Conservation (phyloP, 345 rosid genomes). For the Salix caprea region DNA sequence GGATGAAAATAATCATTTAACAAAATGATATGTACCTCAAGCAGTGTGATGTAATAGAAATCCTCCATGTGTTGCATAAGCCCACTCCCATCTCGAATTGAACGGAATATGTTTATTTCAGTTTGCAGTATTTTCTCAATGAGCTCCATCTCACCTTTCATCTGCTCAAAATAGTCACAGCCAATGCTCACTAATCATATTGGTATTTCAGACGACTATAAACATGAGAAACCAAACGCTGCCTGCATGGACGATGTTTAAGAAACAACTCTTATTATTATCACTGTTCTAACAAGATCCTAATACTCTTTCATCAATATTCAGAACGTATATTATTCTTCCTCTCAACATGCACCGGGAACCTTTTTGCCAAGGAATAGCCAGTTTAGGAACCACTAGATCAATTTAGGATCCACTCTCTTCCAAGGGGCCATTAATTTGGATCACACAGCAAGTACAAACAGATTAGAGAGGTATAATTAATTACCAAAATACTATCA, state of each 20-base stretch:
- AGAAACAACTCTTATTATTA: background rate
- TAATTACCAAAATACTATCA: background rate
- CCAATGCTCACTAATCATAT: conserved; percentile 1
- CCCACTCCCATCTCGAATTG: conserved; percentile 91
- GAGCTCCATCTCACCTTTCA: conserved; percentile 96
- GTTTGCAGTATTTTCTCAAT: conserved; percentile 83
- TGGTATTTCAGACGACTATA: background rate
- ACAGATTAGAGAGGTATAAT: too few relatives aligned
- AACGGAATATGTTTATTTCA: conserved; percentile 77
- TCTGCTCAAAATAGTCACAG: conserved; percentile 38
- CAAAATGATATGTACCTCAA: conserved; percentile 52
- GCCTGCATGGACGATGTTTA: background rate
- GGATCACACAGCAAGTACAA: background rate
- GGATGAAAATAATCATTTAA: background rate
- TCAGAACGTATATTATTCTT: too few relatives aligned
- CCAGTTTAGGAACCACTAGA: background rate
- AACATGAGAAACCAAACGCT: background rate
- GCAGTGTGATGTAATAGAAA: conserved; percentile 81
- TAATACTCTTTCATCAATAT: background rate
- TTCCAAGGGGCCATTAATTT: background rate
- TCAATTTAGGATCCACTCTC: background rate
- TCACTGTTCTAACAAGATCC: background rate
- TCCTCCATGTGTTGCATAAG: conserved; percentile 99
- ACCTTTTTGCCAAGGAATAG: background rate
- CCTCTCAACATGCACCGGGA: background rate